Conservation (phyloP, 345 rosid genomes). For the Durio zibethinus region DNA sequence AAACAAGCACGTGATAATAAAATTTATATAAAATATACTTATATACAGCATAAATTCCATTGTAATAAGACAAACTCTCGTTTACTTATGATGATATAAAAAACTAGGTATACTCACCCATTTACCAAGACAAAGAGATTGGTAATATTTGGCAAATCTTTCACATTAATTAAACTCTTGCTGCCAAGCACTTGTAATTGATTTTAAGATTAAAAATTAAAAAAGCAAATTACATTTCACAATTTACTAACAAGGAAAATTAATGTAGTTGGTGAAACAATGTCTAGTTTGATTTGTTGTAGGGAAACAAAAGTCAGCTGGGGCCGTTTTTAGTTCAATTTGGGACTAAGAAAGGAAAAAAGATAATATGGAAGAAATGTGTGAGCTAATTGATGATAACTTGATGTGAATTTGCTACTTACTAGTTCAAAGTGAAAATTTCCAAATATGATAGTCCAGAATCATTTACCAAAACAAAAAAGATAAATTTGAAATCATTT, state of each 20-base stretch:
- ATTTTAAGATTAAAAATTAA: not conserved
- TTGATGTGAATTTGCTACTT: not conserved
- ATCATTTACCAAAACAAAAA: not conserved
- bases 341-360: constrained; percentile 5
- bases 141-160: constrained; percentile 70
- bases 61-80: not conserved
- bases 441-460: not conserved
- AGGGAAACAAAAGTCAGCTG: constrained; percentile 75
- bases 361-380: not conserved
- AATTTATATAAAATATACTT: not conserved
- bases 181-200: constrained; percentile 63
- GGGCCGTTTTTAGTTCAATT: constrained; percentile 75
- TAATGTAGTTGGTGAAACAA: constrained; percentile 68
- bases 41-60: not conserved
- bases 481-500: not conserved
- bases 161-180: constrained; percentile 64
- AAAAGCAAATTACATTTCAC: not conserved
- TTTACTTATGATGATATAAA: not conserved
- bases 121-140: constrained; percentile 92
- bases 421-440: not conserved
- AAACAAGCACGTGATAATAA: not conserved
- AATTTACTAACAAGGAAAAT: constrained; percentile 1
- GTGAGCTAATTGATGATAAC: not conserved
- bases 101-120: constrained; percentile 53
- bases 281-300: constrained; percentile 80